Evolutionary conservation across 768 basidiomycete species (phyloP).

Genomic region (Chalciporus sphaerocephalus): DNA sequence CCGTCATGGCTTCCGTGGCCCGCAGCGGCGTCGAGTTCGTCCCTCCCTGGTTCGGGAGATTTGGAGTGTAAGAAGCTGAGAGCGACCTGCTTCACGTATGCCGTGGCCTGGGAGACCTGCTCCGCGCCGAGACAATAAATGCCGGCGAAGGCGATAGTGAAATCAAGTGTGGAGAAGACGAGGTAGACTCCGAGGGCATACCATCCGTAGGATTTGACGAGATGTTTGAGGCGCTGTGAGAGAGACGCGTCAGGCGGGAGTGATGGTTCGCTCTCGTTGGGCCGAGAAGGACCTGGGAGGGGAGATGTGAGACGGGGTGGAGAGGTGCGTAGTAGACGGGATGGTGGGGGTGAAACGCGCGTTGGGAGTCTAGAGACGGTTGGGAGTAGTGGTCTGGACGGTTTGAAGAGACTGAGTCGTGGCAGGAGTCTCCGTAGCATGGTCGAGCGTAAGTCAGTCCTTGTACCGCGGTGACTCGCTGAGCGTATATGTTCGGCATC

Average conservation of each 20-base stretch:
- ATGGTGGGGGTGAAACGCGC: slow-evolving; percentile 23
- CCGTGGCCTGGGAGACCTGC: slow-evolving; percentile 68
- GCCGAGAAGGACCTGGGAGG: slow-evolving; percentile 16
- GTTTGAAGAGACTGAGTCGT: slow-evolving; percentile 45
- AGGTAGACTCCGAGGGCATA: slow-evolving; percentile 92
- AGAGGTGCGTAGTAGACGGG: slow-evolving; percentile 24
- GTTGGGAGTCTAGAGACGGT: slow-evolving; percentile 38
- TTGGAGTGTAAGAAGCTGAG: slow-evolving; percentile 43
- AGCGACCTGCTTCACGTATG: slow-evolving; percentile 50
- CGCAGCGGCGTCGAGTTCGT: slow-evolving; percentile 51
- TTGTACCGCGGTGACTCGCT: not conserved
- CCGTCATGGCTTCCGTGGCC: slow-evolving; percentile 55
- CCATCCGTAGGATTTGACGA: slow-evolving; percentile 92
- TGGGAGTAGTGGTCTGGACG: slow-evolving; percentile 47
- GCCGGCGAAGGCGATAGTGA: slow-evolving; percentile 76
- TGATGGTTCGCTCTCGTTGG: slow-evolving; percentile 10
- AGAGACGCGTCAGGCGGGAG: slow-evolving; percentile 52
- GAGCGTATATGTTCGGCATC: not conserved
- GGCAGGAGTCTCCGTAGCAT: slow-evolving; percentile 41
- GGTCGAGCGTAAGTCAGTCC: slow-evolving; percentile 12
- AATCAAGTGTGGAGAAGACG: slow-evolving; percentile 70
- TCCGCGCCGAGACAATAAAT: slow-evolving; percentile 90
- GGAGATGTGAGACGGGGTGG: slow-evolving; percentile 42
- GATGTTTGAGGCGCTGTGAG: slow-evolving; percentile 69
- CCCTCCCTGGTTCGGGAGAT: slow-evolving; percentile 62